These are phyloP conservation scores for Entophlyctis luteolus DNA, from an alignment of 192 early-diverging fungal species.

Conservation along the genomic window DNA sequence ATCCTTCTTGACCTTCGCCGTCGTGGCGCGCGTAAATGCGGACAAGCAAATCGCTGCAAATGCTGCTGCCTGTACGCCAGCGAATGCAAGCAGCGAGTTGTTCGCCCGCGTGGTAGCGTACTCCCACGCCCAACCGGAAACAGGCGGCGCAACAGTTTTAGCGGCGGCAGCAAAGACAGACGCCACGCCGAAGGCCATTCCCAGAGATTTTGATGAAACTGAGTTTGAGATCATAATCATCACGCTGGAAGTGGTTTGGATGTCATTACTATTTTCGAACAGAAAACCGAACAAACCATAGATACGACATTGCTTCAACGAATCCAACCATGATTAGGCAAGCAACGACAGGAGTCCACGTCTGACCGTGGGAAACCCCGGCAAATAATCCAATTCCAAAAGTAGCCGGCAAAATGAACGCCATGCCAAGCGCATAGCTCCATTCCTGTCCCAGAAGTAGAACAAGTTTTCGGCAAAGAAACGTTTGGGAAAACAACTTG, in stretches of 20 bases:
- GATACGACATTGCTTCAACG: slow-evolving; percentile 33
- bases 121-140: slow-evolving; percentile 35
- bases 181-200: slow-evolving; percentile 32
- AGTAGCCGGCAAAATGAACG: slow-evolving; percentile 8
- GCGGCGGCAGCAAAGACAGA: slow-evolving; percentile 31
- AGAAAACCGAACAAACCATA: background rate
- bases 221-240: slow-evolving; percentile 36
- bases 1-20: too few species aligned
- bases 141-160: slow-evolving; percentile 29
- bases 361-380: background rate
- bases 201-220: slow-evolving; percentile 11
- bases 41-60: too few species aligned
- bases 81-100: too few species aligned
- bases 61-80: too few species aligned
- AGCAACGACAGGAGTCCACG: background rate
- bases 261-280: background rate
- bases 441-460: background rate
- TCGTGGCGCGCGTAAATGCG: too few species aligned
- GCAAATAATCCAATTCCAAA: background rate
- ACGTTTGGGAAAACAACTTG: slow-evolving; percentile 34
- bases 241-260: background rate
- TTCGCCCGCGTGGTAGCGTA: too few species aligned
- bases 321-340: slow-evolving; percentile 26
- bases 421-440: slow-evolving; percentile 18
- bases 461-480: slow-evolving; percentile 21